Percentiles rank a stretch among this genome's conserved stretches.
phyloP scores from a whole-genome alignment of 306 rosid genomes.

The Bauhinia variegata region DNA sequence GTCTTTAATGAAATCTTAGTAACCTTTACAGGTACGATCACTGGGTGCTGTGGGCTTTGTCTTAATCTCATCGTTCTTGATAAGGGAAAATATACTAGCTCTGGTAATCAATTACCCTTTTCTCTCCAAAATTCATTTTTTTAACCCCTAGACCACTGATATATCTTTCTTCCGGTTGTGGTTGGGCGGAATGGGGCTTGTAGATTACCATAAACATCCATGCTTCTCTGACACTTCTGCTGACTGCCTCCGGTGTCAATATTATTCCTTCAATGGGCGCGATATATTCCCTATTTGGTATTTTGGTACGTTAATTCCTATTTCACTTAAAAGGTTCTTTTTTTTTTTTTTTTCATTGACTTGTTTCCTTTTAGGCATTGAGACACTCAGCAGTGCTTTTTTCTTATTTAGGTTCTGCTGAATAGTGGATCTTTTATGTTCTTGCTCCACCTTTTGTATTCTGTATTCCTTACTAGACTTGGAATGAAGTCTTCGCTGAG shows the following conservation, averaged over 20 bases:
- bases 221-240: slow-evolving; percentile 82
- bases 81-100: slow-evolving; percentile 88
- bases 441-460: slow-evolving; percentile 85
- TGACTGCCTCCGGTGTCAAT: slow-evolving; percentile 72
- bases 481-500: slow-evolving; percentile 83
- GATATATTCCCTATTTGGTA: slow-evolving; percentile 71
- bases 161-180: slow-evolving; percentile 8
- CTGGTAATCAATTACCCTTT: slow-evolving; percentile 60
- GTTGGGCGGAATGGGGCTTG: slow-evolving; percentile 31
- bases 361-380: slow-evolving; percentile 12
- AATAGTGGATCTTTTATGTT: slow-evolving; percentile 77
- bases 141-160: background rate
- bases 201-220: slow-evolving; percentile 96
- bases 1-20: slow-evolving; percentile 5
- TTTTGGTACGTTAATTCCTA: slow-evolving; percentile 56
- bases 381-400: slow-evolving; percentile 26
- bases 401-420: slow-evolving; percentile 63
- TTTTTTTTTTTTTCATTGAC: background rate
- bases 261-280: slow-evolving; percentile 76
- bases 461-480: slow-evolving; percentile 79
- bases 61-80: slow-evolving; percentile 75
- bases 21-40: slow-evolving; percentile 70
- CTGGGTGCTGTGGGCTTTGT: slow-evolving; percentile 90
- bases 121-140: background rate
- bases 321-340: background rate